Evolutionary conservation across 306 rosid species (phyloP).

Genomic region (Gastrolobium bilobum): DNA sequence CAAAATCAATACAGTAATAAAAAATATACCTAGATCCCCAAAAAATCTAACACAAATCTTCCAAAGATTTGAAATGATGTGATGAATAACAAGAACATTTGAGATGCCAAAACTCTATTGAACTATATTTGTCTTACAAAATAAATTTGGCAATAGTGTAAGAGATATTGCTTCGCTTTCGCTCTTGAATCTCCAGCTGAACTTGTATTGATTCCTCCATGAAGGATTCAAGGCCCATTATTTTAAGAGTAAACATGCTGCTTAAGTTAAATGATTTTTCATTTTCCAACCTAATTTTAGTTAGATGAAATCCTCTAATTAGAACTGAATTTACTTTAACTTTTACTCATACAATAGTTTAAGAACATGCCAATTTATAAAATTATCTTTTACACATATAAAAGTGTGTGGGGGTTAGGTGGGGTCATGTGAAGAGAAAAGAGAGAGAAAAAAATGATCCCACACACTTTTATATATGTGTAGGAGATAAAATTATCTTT

Average conservation of each 20-base stretch:
- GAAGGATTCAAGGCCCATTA: background rate
- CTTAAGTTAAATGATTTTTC: background rate
- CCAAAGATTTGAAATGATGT: background rate
- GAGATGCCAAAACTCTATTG: background rate
- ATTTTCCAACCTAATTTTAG: background rate
- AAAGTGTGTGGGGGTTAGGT: too few relatives aligned
- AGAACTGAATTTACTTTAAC: background rate
- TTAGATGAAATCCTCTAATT: background rate
- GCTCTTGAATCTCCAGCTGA: background rate
- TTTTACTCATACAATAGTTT: background rate
- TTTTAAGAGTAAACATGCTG: background rate
- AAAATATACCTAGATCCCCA: background rate
- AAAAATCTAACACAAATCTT: background rate
- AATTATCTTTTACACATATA: too few relatives aligned
- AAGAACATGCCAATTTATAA: background rate
- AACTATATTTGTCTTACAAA: background rate
- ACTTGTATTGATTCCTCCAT: background rate
- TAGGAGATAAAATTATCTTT: too few relatives aligned
- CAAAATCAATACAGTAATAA: too few relatives aligned
- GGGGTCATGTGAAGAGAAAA: too few relatives aligned
- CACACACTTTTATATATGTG: too few relatives aligned
- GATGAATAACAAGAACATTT: background rate
- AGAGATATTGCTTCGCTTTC: background rate
- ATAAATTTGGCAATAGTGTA: background rate
- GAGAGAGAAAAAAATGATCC: too few relatives aligned